Evolutionary conservation across 2,329 filamentous ascomycete species (phyloP).

Genomic region (Fusarium oligoseptatum): DNA sequence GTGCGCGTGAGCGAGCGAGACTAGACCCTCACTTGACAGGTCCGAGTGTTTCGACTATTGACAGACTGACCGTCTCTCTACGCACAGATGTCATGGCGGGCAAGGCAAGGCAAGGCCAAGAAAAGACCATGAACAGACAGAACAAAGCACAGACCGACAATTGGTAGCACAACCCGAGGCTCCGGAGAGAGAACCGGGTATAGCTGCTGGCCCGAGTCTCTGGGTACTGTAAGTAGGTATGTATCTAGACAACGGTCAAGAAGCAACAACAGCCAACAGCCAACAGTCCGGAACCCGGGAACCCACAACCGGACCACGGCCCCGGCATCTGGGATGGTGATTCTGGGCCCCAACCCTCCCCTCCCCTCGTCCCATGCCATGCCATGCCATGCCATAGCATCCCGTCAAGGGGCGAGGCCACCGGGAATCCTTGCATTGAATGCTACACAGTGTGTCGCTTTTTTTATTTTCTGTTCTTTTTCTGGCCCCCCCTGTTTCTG

Average conservation of each 20-base stretch:
- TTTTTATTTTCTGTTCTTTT: not conserved
- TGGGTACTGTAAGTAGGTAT: not conserved
- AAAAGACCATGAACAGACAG: not conserved
- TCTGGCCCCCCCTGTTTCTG: not conserved
- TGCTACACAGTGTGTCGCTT: conserved; percentile 33
- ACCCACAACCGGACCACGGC: conserved; percentile 18
- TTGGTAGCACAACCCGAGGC: conserved; percentile 5
- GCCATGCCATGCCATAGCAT: conserved; percentile 21
- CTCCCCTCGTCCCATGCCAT: conserved; percentile 23
- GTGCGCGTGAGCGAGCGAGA: not conserved
- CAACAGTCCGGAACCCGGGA: conserved; percentile 11
- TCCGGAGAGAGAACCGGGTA: not conserved
- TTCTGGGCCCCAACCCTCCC: not conserved
- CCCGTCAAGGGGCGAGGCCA: not conserved
- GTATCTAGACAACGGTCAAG: not conserved
- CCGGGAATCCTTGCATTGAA: conserved; percentile 4
- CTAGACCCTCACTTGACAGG: not conserved
- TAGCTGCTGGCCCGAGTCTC: not conserved
- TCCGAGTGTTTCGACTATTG: not conserved
- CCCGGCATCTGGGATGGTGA: conserved; percentile 24
- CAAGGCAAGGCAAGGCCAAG: not conserved
- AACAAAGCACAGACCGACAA: conserved; percentile 33
- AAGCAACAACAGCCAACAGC: not conserved
- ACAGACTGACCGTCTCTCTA: conserved; percentile 1
- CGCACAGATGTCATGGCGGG: conserved; percentile 10